These are phyloP conservation scores for Boletus sensibilis DNA, from an alignment of 768 basidiomycete species.

Conservation along the genomic window DNA sequence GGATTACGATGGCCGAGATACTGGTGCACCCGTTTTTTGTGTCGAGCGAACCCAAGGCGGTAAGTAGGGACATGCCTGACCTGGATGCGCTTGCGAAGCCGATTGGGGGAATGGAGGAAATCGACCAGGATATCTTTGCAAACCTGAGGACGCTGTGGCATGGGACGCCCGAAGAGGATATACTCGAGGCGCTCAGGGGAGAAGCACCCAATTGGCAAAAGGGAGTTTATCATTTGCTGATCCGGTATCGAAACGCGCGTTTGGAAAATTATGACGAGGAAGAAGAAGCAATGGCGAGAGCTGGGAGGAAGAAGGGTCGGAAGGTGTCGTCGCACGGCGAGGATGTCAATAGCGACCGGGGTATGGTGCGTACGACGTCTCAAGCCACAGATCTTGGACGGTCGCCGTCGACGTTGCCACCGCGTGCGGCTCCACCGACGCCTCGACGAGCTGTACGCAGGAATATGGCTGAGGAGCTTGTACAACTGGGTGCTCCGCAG, in stretches of 20 bases:
- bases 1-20: conserved; percentile 85
- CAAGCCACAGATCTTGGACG: conserved; percentile 25
- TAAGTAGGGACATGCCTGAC: conserved; percentile 48
- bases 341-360: conserved; percentile 23
- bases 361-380: conserved; percentile 25
- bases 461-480: conserved; percentile 20
- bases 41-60: conserved; percentile 48
- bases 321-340: conserved; percentile 32
- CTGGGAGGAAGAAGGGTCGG: conserved; percentile 34
- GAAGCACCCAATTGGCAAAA: conserved; percentile 88
- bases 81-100: conserved; percentile 70
- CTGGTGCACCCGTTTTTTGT: conserved; percentile 77
- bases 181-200: conserved; percentile 65
- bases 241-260: conserved; percentile 75
- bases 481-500: conserved; percentile 17
- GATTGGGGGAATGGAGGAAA: conserved; percentile 56
- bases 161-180: conserved; percentile 68
- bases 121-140: conserved; percentile 87
- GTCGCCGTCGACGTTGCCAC: conserved; percentile 44
- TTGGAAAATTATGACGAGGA: conserved; percentile 76
- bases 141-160: conserved; percentile 94
- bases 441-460: conserved; percentile 51
- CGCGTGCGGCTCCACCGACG: conserved; percentile 59
- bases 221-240: conserved; percentile 89
- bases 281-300: conserved; percentile 44